These are phyloP conservation scores for Micromonas commoda DNA, from an alignment of 139 green algal species.

Conservation along the genomic window DNA sequence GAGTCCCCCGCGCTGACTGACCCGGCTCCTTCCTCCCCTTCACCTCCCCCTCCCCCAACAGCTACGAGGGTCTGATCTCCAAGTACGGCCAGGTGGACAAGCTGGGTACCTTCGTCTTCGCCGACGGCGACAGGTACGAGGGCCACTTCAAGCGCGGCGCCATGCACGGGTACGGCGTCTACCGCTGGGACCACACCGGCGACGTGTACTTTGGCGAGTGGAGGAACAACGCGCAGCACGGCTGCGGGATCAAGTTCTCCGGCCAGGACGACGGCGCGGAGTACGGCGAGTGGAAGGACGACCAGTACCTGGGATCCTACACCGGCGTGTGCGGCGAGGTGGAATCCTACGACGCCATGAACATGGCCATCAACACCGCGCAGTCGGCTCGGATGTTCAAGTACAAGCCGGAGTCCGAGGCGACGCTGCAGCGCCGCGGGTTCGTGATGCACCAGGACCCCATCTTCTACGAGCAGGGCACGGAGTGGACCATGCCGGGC, in stretches of 20 bases:
- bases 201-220: conserved; percentile 11
- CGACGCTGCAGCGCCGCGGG: not conserved
- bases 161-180: conserved; percentile 8
- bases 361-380: not conserved
- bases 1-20: not conserved
- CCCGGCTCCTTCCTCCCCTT: not conserved
- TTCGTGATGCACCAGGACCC: not conserved
- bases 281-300: conserved; percentile 19
- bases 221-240: not conserved
- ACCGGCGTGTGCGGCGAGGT: not conserved
- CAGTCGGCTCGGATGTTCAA: conserved; percentile 8
- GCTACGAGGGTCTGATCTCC: conserved; percentile 10
- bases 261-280: not conserved
- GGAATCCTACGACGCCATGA: not conserved
- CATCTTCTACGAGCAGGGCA: conserved; percentile 11
- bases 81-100: conserved; percentile 12
- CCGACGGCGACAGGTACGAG: conserved; percentile 16
- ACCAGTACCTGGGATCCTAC: conserved; percentile 18
- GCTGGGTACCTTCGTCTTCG: not conserved
- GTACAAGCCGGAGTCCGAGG: conserved; percentile 7
- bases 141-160: not conserved
- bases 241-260: conserved; percentile 13
- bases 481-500: conserved; percentile 24
- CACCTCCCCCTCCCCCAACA: not conserved
- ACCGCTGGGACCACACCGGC: not conserved